Evolutionary conservation across 441 rosid species (phyloP).

Genomic region (Mallotus repandus): DNA sequence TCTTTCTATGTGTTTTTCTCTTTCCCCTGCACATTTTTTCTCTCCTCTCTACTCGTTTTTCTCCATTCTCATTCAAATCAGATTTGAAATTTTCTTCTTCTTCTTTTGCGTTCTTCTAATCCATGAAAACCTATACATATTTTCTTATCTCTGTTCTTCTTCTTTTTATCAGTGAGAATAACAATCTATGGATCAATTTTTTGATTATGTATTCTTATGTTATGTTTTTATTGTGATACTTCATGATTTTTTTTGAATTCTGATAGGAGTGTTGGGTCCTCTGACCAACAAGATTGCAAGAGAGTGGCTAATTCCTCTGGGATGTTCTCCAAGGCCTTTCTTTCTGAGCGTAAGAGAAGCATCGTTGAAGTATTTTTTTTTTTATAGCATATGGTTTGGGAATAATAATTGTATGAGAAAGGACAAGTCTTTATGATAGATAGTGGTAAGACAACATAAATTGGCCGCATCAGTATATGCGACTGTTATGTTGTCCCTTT

Average conservation of each 20-base stretch:
- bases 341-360: constrained; percentile 38
- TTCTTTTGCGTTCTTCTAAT: no score
- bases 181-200: no score
- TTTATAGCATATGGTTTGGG: not conserved
- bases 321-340: constrained; percentile 51
- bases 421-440: not conserved
- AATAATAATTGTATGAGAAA: not conserved
- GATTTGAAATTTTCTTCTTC: no score
- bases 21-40: no score
- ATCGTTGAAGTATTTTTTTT: not conserved
- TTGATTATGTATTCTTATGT: no score
- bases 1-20: no score
- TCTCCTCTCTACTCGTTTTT: no score
- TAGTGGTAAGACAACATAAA: constrained; percentile 31
- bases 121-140: no score
- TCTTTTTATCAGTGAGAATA: no score
- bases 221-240: no score
- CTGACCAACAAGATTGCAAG: constrained; percentile 60
- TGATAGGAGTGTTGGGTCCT: constrained; percentile 46
- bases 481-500: constrained; percentile 20
- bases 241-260: constrained; percentile 50
- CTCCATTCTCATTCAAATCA: no score
- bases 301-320: constrained; percentile 37
- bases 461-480: constrained; percentile 44
- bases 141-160: no score